Conservation (phyloP, 129 eudicot genomes). For the Gnaphalium uliginosum region DNA sequence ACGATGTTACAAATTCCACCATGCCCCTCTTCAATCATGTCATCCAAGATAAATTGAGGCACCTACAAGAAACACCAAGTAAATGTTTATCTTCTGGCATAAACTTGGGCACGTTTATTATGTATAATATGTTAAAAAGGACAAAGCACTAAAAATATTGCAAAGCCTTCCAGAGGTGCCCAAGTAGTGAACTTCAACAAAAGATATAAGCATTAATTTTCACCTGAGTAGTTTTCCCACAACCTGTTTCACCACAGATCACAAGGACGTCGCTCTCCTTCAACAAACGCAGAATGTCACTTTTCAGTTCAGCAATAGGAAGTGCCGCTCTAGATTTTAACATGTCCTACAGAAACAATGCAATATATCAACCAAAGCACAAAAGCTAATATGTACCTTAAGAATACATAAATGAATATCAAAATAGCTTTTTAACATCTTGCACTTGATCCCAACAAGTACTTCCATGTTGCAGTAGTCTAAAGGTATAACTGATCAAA, state of each 20-base stretch:
- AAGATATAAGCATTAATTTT: constrained; percentile 19
- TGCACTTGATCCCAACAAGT: constrained; percentile 12
- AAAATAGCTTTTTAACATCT: constrained; percentile 3
- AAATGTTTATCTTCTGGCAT: constrained; percentile 7
- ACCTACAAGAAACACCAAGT: constrained; percentile 51
- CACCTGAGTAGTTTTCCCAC: constrained; percentile 99
- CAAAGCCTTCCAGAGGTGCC: not conserved
- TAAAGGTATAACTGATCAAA: no score
- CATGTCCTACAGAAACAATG: constrained; percentile 58
- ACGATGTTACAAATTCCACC: constrained; percentile 93
- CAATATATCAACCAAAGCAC: constrained; percentile 20
- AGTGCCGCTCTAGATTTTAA: constrained; percentile 70
- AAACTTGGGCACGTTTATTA: constrained; percentile 4
- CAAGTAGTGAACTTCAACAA: constrained; percentile 1
- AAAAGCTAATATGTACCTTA: constrained; percentile 7
- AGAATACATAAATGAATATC: constrained; percentile 13
- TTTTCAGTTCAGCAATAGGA: constrained; percentile 82
- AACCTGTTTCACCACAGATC: constrained; percentile 96
- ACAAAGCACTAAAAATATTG: constrained; percentile 13
- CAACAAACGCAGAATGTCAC: constrained; percentile 60
- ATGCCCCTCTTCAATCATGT: constrained; percentile 77
- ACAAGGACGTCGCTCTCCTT: constrained; percentile 83
- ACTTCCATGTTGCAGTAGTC: no score
- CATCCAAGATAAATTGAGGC: constrained; percentile 92
- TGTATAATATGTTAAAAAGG: not conserved